A percentile compares a stretch with the other conserved stretches of the same genome.
Evolutionary conservation across 2,329 filamentous ascomycete genomes (phyloP).

Genomic region (Lasiodiplodia sp.): DNA sequence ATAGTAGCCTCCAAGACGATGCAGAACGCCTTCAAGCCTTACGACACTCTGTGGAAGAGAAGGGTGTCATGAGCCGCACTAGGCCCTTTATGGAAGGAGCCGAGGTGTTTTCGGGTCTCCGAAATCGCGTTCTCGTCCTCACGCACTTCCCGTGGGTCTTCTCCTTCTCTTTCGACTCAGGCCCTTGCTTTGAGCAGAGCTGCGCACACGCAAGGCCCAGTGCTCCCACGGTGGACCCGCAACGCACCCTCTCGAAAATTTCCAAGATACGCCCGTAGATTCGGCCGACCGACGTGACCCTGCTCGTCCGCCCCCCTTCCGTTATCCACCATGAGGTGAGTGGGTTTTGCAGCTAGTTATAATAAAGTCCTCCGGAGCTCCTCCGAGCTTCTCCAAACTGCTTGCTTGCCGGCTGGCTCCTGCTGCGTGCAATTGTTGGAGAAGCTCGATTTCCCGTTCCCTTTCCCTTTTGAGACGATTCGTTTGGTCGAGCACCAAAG

Average conservation of each 20-base stretch:
- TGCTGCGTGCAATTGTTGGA: neutral
- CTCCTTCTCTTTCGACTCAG: constrained; percentile 3
- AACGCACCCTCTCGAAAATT: constrained; percentile 1
- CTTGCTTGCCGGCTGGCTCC: neutral
- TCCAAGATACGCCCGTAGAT: constrained; percentile 24
- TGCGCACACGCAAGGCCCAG: constrained; percentile 2
- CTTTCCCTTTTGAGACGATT: neutral
- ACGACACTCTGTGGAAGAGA: neutral
- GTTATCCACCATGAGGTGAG: constrained; percentile 16
- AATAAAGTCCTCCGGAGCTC: neutral
- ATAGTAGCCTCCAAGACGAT: neutral
- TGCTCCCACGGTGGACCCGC: constrained; percentile 24
- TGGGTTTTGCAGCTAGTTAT: neutral
- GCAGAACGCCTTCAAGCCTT: neutral
- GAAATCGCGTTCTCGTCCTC: constrained; percentile 18
- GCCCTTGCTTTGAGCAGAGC: constrained; percentile 15
- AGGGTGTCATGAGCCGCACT: neutral
- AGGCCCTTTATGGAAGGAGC: constrained; percentile 6
- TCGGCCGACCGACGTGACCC: constrained; percentile 11
- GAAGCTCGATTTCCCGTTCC: neutral
- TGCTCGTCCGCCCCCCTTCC: neutral
- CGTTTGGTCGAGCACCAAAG: neutral
- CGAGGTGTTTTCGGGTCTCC: constrained; percentile 19
- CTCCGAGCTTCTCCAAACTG: too few relatives aligned
- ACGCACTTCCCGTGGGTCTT: constrained; percentile 18